phyloP scores from a whole-genome alignment of 257 asterid species.

The Solanum medicagineum region DNA sequence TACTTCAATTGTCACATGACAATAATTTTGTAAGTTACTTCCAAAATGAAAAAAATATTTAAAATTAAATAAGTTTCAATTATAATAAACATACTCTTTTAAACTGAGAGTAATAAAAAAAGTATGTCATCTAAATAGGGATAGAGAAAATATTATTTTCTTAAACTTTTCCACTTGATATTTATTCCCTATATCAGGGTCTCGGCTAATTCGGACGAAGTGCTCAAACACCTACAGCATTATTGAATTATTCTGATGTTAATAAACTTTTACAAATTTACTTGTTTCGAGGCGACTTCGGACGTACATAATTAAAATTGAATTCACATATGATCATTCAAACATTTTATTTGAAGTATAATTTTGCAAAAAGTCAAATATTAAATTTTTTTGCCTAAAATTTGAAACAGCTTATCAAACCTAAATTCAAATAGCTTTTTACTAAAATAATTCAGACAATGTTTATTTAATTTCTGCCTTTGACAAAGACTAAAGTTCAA shows the following conservation, averaged over 20 bases:
- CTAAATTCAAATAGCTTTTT: background rate
- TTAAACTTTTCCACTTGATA: background rate
- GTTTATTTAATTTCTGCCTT: background rate
- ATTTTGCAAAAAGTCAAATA: background rate
- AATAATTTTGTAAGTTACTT: too few relatives aligned
- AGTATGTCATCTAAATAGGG: too few relatives aligned
- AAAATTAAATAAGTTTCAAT: too few relatives aligned
- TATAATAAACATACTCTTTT: too few relatives aligned
- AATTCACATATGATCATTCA: background rate
- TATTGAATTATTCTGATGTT: background rate
- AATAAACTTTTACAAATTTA: too few relatives aligned
- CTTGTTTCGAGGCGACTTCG: rapidly evolving
- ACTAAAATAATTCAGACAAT: background rate
- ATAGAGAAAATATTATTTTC: too few relatives aligned
- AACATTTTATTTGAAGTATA: background rate
- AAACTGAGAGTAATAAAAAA: too few relatives aligned
- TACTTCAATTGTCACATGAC: too few relatives aligned
- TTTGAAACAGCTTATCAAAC: background rate
- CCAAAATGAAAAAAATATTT: too few relatives aligned
- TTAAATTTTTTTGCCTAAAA: background rate
- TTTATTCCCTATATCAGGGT: background rate
- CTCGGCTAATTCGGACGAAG: background rate
- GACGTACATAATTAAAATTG: rapidly evolving
- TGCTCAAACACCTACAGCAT: rapidly evolving
- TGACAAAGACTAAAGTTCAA: background rate